Conservation (phyloP, 1,284 basidiomycete genomes). For the Phellinidium pouzarii region DNA sequence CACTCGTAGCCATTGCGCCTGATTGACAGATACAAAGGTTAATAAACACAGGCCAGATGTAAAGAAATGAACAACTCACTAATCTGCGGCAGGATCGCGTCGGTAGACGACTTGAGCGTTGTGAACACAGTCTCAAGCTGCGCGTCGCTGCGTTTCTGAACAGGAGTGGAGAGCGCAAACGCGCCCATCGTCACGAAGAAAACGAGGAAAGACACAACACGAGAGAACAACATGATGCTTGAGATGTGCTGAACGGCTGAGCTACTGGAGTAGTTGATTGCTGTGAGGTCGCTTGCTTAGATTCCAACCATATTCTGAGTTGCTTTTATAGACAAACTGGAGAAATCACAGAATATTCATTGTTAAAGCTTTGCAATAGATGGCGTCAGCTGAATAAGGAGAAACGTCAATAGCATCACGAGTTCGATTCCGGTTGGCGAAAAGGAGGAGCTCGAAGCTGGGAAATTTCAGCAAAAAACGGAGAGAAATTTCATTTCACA, state of each 20-base stretch:
- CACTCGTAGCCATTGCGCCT: conserved; percentile 1
- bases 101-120: conserved; percentile 8
- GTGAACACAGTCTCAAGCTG: conserved; percentile 10
- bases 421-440: too few relatives aligned
- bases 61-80: conserved; percentile 5
- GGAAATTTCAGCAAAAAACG: too few relatives aligned
- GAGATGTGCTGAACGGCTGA: neutral
- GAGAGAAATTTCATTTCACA: too few relatives aligned
- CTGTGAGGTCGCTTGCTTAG: neutral
- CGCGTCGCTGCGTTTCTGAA: conserved; percentile 5
- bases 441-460: too few relatives aligned
- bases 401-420: too few relatives aligned
- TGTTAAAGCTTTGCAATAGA: too few relatives aligned
- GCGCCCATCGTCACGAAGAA: conserved; percentile 3
- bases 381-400: too few relatives aligned
- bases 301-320: neutral
- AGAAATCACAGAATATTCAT: too few relatives aligned
- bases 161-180: conserved; percentile 11
- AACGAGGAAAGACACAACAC: neutral
- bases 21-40: neutral
- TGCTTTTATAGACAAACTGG: too few relatives aligned
- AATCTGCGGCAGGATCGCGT: conserved; percentile 8
- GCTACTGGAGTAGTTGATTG: too few relatives aligned
- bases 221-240: conserved; percentile 5
- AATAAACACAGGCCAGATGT: neutral